phyloP scores from a whole-genome alignment of 192 early-diverging fungal species.

The Pilaira anomala region DNA sequence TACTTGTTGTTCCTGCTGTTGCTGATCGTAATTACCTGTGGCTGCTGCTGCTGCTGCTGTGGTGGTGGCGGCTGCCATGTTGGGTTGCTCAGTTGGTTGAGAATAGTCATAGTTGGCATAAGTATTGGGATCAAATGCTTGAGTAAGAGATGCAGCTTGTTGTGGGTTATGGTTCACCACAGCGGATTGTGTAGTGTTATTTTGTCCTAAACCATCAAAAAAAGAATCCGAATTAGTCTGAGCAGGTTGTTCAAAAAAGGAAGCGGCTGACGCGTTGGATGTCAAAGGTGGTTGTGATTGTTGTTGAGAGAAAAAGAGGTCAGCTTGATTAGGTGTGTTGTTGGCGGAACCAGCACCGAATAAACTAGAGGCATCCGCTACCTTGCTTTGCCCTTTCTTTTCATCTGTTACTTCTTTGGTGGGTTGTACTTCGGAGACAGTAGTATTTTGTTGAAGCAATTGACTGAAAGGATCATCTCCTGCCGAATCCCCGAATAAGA shows the following conservation, averaged over 20 bases:
- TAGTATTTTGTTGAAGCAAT: not conserved
- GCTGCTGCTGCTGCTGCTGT: no score
- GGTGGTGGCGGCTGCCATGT: not conserved
- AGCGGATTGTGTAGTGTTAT: not conserved
- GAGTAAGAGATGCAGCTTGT: not conserved
- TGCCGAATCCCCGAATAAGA: not conserved
- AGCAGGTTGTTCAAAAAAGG: conserved; percentile 1
- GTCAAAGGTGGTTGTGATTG: not conserved
- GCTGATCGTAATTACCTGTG: conserved; percentile 1
- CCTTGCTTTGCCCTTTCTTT: not conserved
- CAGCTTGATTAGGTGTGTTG: not conserved
- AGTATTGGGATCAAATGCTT: conserved; percentile 11
- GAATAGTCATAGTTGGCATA: not conserved
- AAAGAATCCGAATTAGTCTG: not conserved
- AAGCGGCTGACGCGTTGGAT: not conserved
- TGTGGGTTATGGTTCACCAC: conserved; percentile 9
- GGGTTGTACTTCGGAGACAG: no score
- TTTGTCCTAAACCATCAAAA: not conserved
- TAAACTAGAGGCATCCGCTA: conserved; percentile 20
- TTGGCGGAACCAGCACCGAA: conserved; percentile 12
- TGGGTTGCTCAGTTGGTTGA: conserved; percentile 6
- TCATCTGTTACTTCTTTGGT: no score
- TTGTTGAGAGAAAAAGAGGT: not conserved
- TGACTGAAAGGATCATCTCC: not conserved
- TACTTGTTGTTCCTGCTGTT: conserved; percentile 8